phyloP scores from a whole-genome alignment of 1,284 basidiomycete species.

The Trametes polyzona region DNA sequence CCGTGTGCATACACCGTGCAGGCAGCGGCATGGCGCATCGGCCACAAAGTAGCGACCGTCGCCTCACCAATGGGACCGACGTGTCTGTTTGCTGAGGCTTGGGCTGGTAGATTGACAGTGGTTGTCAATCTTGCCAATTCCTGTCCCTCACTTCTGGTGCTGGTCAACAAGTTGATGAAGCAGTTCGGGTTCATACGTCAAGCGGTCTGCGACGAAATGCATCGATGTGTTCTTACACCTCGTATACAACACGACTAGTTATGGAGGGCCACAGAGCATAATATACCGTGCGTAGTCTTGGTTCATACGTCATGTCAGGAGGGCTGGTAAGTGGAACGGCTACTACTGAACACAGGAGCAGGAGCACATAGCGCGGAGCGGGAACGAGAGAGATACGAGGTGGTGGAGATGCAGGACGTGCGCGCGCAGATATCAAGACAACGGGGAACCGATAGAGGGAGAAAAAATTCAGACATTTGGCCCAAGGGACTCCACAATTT shows the following conservation, averaged over 20 bases:
- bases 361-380: constrained; percentile 20
- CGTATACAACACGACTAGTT: constrained; percentile 34
- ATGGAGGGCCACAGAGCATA: constrained; percentile 30
- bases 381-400: constrained; percentile 21
- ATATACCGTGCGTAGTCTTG: constrained; percentile 33
- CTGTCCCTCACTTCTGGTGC: too few species aligned
- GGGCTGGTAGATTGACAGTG: too few species aligned
- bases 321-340: constrained; percentile 26
- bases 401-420: constrained; percentile 19
- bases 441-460: constrained; percentile 9
- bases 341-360: constrained; percentile 21
- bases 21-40: too few species aligned
- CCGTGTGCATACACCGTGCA: too few species aligned
- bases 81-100: too few species aligned
- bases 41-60: too few species aligned
- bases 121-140: too few species aligned
- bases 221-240: constrained; percentile 26
- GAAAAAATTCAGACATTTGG: constrained; percentile 9
- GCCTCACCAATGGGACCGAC: too few species aligned
- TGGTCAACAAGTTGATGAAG: too few species aligned
- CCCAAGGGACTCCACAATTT: constrained; percentile 20
- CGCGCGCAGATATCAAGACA: constrained; percentile 24
- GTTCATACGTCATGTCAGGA: constrained; percentile 29
- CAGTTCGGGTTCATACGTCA: too few species aligned
- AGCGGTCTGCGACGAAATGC: constrained; percentile 21